Evolutionary conservation across 106 monocot species (phyloP).

Genomic region (Posidonia australis): DNA sequence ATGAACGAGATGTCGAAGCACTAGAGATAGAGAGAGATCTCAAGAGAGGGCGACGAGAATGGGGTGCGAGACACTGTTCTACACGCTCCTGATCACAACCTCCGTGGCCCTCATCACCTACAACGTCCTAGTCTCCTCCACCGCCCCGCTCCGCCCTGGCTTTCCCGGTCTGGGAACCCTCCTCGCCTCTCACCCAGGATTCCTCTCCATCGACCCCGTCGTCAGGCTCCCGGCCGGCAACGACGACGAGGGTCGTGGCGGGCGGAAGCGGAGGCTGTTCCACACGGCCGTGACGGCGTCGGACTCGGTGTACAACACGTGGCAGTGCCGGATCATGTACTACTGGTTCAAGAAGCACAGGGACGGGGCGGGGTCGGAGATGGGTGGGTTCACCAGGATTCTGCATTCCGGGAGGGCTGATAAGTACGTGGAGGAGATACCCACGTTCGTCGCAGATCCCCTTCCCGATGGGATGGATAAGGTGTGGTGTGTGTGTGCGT

Average conservation of each 20-base stretch:
- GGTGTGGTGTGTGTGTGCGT: slow-evolving; percentile 21
- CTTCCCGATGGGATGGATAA: slow-evolving; percentile 67
- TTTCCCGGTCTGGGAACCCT: slow-evolving; percentile 12
- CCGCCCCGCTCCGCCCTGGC: slow-evolving; percentile 14
- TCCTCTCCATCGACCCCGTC: slow-evolving; percentile 13
- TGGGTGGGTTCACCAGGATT: slow-evolving; percentile 59
- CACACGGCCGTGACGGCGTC: slow-evolving; percentile 62
- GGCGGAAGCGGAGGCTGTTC: slow-evolving; percentile 24
- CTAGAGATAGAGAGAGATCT: not conserved
- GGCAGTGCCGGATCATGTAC: slow-evolving; percentile 76
- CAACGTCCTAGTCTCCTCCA: slow-evolving; percentile 42
- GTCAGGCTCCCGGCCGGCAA: slow-evolving; percentile 11
- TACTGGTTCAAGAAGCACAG: slow-evolving; percentile 54
- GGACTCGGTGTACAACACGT: slow-evolving; percentile 44
- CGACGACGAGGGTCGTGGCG: not conserved
- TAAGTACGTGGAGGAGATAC: slow-evolving; percentile 66
- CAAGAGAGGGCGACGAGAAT: slow-evolving; percentile 5
- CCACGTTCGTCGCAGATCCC: slow-evolving; percentile 75
- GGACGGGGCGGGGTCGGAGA: slow-evolving; percentile 31
- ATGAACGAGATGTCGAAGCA: not conserved
- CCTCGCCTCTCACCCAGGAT: not conserved
- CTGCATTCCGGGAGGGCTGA: slow-evolving; percentile 54
- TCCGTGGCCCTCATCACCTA: slow-evolving; percentile 59
- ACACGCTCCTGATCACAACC: slow-evolving; percentile 35
- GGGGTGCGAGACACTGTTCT: slow-evolving; percentile 26